Percentiles rank a stretch among this genome's conserved stretches.
These are phyloP conservation scores for Oryza glaberrima DNA, from an alignment of 176 grass and related monocot species.

Conservation along the genomic window DNA sequence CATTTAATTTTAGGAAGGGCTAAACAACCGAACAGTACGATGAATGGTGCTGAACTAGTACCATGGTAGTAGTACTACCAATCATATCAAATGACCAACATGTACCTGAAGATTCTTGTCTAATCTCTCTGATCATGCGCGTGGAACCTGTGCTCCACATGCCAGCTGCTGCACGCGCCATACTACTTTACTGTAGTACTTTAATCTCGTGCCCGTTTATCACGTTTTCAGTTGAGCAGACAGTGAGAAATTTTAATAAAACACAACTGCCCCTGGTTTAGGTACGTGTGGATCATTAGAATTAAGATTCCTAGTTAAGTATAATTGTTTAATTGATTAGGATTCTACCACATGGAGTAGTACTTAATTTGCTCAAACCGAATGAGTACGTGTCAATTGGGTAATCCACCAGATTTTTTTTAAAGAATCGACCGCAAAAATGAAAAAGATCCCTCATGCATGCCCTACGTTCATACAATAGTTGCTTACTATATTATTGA, in stretches of 20 bases:
- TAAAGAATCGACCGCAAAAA: too few relatives aligned
- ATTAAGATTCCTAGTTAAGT: not conserved
- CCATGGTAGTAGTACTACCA: too few relatives aligned
- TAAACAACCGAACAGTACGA: too few relatives aligned
- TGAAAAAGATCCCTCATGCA: too few relatives aligned
- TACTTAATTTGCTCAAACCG: not conserved
- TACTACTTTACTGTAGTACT: not conserved
- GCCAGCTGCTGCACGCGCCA: not conserved
- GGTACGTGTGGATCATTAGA: not conserved
- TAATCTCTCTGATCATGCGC: not conserved
- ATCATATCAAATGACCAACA: too few relatives aligned
- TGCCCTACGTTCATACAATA: too few relatives aligned
- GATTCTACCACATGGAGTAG: not conserved
- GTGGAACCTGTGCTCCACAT: slow-evolving; percentile 9
- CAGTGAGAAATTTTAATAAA: not conserved
- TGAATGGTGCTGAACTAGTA: too few relatives aligned
- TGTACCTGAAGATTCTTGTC: too few relatives aligned
- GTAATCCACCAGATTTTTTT: too few relatives aligned
- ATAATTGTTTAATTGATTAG: not conserved
- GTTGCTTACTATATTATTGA: too few relatives aligned
- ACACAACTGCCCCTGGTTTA: not conserved
- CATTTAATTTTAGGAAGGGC: too few relatives aligned
- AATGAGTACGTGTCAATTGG: not conserved
- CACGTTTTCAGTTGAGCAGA: not conserved
- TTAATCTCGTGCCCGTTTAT: not conserved